Percentiles rank a stretch among this genome's conserved stretches.
phyloP scores from a whole-genome alignment of 495 filamentous ascomycete genomes.

The Penicillium chermesinum region DNA sequence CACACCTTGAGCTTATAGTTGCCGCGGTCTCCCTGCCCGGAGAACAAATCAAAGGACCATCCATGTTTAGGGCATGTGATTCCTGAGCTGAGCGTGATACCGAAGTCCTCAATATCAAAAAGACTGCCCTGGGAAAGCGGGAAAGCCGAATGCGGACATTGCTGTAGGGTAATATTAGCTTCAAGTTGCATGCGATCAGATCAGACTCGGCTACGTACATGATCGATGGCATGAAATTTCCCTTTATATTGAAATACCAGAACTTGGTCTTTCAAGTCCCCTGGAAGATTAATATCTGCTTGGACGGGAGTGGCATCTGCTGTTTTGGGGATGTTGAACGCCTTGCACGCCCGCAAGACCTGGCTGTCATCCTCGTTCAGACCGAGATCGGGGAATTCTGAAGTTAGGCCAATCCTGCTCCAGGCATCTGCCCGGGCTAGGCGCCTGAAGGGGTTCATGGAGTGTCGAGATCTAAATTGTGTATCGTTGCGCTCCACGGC shows the following conservation, averaged over 20 bases:
- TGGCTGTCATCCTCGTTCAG: constrained; percentile 28
- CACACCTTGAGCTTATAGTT: constrained; percentile 54
- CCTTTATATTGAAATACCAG: constrained; percentile 54
- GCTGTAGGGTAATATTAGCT: constrained; percentile 30
- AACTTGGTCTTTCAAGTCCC: constrained; percentile 51
- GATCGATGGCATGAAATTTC: constrained; percentile 55
- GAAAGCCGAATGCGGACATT: constrained; percentile 57
- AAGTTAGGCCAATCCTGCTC: constrained; percentile 41
- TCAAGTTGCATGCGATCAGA: not conserved
- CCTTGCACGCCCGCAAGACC: constrained; percentile 46
- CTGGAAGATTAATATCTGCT: constrained; percentile 39
- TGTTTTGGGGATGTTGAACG: constrained; percentile 47
- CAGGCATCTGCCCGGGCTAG: constrained; percentile 15
- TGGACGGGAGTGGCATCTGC: constrained; percentile 12
- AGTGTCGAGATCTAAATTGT: not conserved
- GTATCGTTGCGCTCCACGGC: not conserved
- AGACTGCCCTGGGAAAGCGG: constrained; percentile 50
- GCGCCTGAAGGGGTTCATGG: constrained; percentile 2
- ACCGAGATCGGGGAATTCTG: constrained; percentile 47
- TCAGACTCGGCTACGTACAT: constrained; percentile 37
- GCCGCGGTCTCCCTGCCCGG: constrained; percentile 50
- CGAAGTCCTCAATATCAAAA: constrained; percentile 62
- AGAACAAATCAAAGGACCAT: constrained; percentile 58
- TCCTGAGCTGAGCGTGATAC: constrained; percentile 41
- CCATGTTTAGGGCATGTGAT: constrained; percentile 57